A percentile compares a stretch with the other conserved stretches of the same genome.
Conservation (phyloP, 169 alveolate genomes). For the Eimeria tenella region DNA sequence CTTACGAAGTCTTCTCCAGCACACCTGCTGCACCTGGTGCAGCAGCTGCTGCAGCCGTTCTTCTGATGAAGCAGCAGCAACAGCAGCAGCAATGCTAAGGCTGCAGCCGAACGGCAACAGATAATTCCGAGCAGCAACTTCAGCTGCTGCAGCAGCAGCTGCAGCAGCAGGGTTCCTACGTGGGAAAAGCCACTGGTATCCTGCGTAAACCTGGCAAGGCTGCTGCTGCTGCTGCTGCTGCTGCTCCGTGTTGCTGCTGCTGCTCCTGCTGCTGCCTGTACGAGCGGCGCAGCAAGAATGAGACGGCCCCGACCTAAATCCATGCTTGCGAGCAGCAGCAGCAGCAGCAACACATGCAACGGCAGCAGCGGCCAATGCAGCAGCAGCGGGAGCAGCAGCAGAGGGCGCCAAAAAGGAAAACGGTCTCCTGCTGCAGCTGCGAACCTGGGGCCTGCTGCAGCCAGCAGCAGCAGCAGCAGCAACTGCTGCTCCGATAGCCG, state of each 20-base stretch:
- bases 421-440: background rate
- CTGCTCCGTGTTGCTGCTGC: slow-evolving; percentile 4
- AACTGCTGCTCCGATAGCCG: background rate
- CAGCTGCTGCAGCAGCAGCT: slow-evolving; percentile 2
- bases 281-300: slow-evolving; percentile 6
- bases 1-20: background rate
- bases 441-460: background rate
- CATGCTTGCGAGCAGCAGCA: background rate
- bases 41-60: background rate
- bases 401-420: background rate
- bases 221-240: background rate
- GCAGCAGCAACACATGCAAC: background rate
- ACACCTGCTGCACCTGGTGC: background rate
- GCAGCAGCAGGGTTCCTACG: background rate
- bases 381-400: slow-evolving; percentile 22
- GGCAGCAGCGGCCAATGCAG: background rate
- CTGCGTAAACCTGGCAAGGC: background rate
- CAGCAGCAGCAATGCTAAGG: background rate
- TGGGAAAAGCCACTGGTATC: background rate
- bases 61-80: background rate
- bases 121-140: background rate
- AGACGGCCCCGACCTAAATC: background rate
- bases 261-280: background rate
- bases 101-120: background rate
- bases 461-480: slow-evolving; percentile 13